Base-by-base conservation (phyloP, 2,329 filamentous ascomycete species). In the Fusarium staphyleae region DNA sequence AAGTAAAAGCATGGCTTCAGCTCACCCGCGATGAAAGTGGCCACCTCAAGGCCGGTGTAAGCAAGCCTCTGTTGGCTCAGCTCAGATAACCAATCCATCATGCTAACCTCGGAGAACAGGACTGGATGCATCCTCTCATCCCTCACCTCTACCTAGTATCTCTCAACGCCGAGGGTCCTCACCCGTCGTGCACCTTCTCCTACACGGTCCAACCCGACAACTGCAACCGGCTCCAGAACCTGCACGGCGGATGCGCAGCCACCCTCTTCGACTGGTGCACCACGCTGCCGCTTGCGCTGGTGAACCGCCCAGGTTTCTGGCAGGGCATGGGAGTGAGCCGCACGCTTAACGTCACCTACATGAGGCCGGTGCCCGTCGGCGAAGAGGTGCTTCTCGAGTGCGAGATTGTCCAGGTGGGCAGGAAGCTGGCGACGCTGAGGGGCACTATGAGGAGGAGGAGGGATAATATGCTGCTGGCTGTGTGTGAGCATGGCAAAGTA, bases 201-300 rank as follows among this genome's bases (percentile, higher is more conserved):
- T 82, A 79, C 69, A 80, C 74, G 3, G 78, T 84, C 19, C 77
- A 79, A 49, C 70, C 73, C 0, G 62, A 73, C 3, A 80, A 87
- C 73, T 78, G 76, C 70, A 87, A 87, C 70, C 72, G 76, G 5
- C 52, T 80, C 12, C 70, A 71, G 19, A 87, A 81, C 72, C 72
- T 88, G 48, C 85, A 87, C 66, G 85, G 84, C 46, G 85, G 85
- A 14, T 87, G 84, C 57, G 78, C 84, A 0, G 82, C 88, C 3
- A 87, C 87, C 0, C 72, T 91, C 4, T 87, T 90, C 61, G 89
- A 91, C 72, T 75, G 82, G 51, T 80, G 83, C 62, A 90, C 88
- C 0, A 84, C 83, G 3, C 69, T 84, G 14, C 77, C 84, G 3
- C 71, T 90, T 11, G 71, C 80, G 9, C 77, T 86, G 30, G 70